Evolutionary conservation across 352 stramenopile genomes (phyloP), one percentile per base, ranked within the genome.

Genomic region (Phytophthora tubulina): DNA sequence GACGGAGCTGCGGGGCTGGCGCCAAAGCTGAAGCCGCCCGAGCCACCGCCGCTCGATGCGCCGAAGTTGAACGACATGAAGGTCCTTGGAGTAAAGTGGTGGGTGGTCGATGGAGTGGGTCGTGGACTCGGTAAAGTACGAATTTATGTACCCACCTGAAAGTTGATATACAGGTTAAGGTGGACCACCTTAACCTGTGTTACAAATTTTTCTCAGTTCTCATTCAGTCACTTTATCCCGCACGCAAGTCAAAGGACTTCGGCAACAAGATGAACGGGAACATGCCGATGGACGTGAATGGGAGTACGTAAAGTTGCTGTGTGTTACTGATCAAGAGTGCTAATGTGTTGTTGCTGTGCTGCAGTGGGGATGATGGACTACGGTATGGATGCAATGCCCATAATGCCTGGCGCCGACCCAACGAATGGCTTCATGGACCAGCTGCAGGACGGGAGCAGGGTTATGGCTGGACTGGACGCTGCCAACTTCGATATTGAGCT

Each of bases 341-440:
- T 70, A 48, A 69, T n/a, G 32, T 41, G 21, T 36, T 48, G n/a
- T 41, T 67, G 49, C 27, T 56, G 15, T 4, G 21, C 10, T 82
- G 80, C 56, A 75, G 73, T 64, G 80, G 67, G 82, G 10, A 85
- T 92, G 77, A 74, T 91, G 58, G 73, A 82, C 50, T 90, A 81
- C 42, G 70, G 73, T n/a, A 79, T 91, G 73, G 74, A 68, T 44
- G 60, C 75, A 7, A 86, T 90, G 85, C 63, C 67, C 6, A 74
- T 83, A 69, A 79, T 81, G 64, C 64, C 21, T 4, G 67, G 46
- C n/a, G 41, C 15, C 63, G 75, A 70, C 63, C 69, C 32, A 42
- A 74, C 50, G 45, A 70, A 46, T 30, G 73, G 78, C 60, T 92
- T 89, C 70, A 78, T 92, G 75, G 61, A 75, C 41, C 81, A 91